phyloP scores from a whole-genome alignment of 306 rosid species.

The Casuarina equisetifolia region DNA sequence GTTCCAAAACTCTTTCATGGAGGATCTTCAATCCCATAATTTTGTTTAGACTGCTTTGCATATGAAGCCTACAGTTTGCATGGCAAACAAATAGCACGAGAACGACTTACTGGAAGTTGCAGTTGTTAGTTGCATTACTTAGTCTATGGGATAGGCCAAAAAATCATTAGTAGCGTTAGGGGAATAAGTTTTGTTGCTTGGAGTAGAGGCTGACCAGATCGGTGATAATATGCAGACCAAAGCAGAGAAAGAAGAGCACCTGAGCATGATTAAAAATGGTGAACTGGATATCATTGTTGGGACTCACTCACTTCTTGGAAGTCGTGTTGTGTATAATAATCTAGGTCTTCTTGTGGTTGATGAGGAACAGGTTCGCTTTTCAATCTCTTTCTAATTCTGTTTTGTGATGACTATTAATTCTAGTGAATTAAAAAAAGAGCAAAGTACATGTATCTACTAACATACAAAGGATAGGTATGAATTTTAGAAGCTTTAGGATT shows the following conservation, averaged over 20 bases:
- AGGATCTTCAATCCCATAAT: neutral
- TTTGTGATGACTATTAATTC: neutral
- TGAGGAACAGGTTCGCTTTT: constrained; percentile 81
- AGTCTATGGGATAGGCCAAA: too few relatives aligned
- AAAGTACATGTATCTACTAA: neutral
- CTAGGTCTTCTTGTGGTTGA: constrained; percentile 94
- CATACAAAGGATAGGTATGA: neutral
- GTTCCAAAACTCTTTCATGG: neutral
- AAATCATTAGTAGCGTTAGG: constrained; percentile 10
- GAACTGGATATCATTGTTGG: constrained; percentile 81
- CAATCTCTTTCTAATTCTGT: constrained; percentile 6
- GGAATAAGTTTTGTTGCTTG: constrained; percentile 15
- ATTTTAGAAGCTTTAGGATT: neutral
- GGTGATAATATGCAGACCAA: constrained; percentile 63
- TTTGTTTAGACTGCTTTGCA: neutral
- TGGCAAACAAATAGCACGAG: neutral
- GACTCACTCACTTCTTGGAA: constrained; percentile 95
- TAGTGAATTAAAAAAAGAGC: neutral
- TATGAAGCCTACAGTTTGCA: neutral
- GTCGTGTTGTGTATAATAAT: constrained; percentile 80
- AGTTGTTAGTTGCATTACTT: neutral
- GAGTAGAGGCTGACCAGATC: constrained; percentile 38
- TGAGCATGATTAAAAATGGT: constrained; percentile 75
- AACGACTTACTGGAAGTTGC: neutral
- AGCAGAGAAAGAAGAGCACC: constrained; percentile 74